Conservation (phyloP, 2,329 filamentous ascomycete genomes). For the Fusarium stilboides region DNA sequence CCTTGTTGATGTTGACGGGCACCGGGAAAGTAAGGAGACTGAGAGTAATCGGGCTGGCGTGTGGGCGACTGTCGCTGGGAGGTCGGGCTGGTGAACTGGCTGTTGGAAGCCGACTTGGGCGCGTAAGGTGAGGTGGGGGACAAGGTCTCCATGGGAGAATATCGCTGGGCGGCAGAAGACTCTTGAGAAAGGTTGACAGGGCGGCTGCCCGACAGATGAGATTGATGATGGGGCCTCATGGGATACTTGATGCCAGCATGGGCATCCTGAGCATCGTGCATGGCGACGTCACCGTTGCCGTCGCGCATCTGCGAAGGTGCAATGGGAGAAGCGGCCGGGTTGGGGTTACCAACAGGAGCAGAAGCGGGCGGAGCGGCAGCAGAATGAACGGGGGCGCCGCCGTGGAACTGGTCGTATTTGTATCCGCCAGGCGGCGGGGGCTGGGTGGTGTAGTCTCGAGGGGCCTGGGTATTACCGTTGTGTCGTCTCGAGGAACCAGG, state of each 20-base stretch:
- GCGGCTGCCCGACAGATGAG: slow-evolving; percentile 72
- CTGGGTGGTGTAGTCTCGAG: slow-evolving; percentile 63
- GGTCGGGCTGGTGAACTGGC: slow-evolving; percentile 68
- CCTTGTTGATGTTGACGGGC: slow-evolving; percentile 57
- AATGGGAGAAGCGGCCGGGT: slow-evolving; percentile 72
- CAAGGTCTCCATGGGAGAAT: slow-evolving; percentile 94
- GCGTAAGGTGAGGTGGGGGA: slow-evolving; percentile 86
- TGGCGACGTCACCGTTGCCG: slow-evolving; percentile 82
- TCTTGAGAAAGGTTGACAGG: slow-evolving; percentile 74
- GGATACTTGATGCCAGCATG: slow-evolving; percentile 91
- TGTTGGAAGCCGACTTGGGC: slow-evolving; percentile 72
- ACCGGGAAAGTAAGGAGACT: slow-evolving; percentile 71
- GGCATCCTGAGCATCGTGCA: slow-evolving; percentile 88
- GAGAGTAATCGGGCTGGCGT: slow-evolving; percentile 73
- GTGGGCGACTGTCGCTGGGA: slow-evolving; percentile 83
- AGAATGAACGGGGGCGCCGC: slow-evolving; percentile 53
- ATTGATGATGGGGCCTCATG: slow-evolving; percentile 82
- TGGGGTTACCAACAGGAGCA: slow-evolving; percentile 64
- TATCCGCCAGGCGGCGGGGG: slow-evolving; percentile 67
- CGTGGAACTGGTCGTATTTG: slow-evolving; percentile 78
- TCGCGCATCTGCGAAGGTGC: slow-evolving; percentile 74
- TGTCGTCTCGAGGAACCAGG: slow-evolving; percentile 75
- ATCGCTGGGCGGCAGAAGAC: slow-evolving; percentile 87
- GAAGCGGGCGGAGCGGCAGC: slow-evolving; percentile 48
- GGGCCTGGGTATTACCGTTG: slow-evolving; percentile 65